Percentiles rank a stretch among this genome's conserved stretches.
phyloP scores from a whole-genome alignment of 2,329 filamentous ascomycete genomes.

The Escovopsis sp. region DNA sequence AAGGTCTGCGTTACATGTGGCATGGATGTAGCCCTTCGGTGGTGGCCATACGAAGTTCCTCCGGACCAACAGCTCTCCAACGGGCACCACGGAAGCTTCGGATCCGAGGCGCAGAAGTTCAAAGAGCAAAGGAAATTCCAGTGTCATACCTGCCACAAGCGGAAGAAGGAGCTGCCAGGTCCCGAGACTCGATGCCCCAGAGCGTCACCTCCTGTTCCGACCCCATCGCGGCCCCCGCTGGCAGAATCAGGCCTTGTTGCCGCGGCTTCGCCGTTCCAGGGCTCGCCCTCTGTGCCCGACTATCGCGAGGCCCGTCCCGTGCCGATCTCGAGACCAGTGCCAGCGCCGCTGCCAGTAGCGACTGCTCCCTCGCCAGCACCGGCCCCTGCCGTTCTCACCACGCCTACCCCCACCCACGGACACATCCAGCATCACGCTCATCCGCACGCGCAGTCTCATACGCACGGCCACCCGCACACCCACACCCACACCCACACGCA shows the following conservation, averaged over 20 bases:
- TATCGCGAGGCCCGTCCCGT: constrained; percentile 12
- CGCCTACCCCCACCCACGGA: too few species aligned
- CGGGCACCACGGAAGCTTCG: constrained; percentile 33
- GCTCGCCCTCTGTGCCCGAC: constrained; percentile 13
- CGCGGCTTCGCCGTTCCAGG: constrained; percentile 13
- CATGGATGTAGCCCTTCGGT: constrained; percentile 58
- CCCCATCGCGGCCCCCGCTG: constrained; percentile 3
- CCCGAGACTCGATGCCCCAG: constrained; percentile 1
- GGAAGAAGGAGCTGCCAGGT: constrained; percentile 23
- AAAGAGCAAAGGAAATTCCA: constrained; percentile 47
- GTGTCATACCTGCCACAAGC: constrained; percentile 59
- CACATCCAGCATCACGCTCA: too few species aligned
- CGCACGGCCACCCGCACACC: too few species aligned
- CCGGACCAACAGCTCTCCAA: constrained; percentile 38
- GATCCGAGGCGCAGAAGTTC: constrained; percentile 42
- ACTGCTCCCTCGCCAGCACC: background rate
- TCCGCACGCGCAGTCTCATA: too few species aligned
- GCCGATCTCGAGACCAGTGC: constrained; percentile 1
- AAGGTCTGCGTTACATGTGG: constrained; percentile 49
- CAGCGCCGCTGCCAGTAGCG: background rate
- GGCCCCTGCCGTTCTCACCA: too few species aligned
- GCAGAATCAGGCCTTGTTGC: constrained; percentile 7
- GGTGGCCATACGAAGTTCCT: constrained; percentile 45
- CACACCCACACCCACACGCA: too few species aligned
- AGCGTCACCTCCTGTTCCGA: constrained; percentile 2